Evolutionary conservation across 1,284 basidiomycete genomes (phyloP), one percentile per base, ranked within the genome.

Genomic region (Sanghuangporus sanghuang): DNA sequence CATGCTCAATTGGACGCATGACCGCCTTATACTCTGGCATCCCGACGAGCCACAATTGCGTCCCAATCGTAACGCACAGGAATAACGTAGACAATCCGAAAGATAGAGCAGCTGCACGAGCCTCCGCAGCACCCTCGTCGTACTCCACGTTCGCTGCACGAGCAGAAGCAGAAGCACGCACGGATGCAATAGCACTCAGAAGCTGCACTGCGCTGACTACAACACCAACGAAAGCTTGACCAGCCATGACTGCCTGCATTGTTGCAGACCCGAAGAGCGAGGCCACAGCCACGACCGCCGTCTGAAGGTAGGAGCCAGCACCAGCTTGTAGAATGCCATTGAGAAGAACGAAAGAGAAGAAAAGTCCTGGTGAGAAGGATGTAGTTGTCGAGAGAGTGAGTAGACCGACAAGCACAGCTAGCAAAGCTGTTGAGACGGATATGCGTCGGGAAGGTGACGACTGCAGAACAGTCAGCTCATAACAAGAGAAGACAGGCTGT

Each of bases 201-300:
- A 90, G 81, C 69, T 93, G 89, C 0, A 92, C 84, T 1, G 78
- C 76, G 67, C 87, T 89, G 61, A 93, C 85, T 2, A 81, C 84
- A 5, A 93, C 88, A 0, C 85, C 91, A 0, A 92, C 83, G 0
- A 87, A 87, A 3, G 88, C 90, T 70, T 93, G 90, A 6, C 91
- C 90, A 1, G 89, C 82, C 79, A 92, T 83, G 70, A 87, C 78
- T 6, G 85, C 76, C 72, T 91, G 89, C 65, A 93, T 81, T 6
- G 84, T 84, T 11, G 78, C 71, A 6, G 85, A 81, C 0, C 90
- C 90, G 63, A 92, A 90, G 14, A 89, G 75, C 0, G 91, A 87
- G 5, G 89, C 89, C 35, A 88, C 80, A 0, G 86, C 88, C 40
- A 87, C 81, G 55, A 87, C 77, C 11, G 90, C 82, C 0, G 85